Conservation (phyloP, 1,139 yeast genomes). For the Spathaspora sp. region DNA sequence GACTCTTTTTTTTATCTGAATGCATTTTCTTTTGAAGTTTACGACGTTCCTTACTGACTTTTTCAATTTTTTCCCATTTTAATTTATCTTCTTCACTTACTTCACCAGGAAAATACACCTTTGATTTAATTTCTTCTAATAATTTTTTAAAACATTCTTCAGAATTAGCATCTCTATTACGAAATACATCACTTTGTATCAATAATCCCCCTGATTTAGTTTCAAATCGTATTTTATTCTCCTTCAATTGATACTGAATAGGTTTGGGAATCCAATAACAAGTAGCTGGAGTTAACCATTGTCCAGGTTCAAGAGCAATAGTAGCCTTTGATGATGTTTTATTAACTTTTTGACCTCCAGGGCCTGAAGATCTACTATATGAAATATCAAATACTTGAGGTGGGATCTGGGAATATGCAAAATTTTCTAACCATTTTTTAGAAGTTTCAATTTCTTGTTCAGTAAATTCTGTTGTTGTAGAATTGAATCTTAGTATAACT, state of each 20-base stretch:
- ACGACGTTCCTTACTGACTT: slow-evolving; percentile 48
- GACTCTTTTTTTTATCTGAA: slow-evolving; percentile 54
- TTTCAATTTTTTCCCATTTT: slow-evolving; percentile 56
- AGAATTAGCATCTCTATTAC: slow-evolving; percentile 61
- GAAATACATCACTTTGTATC: slow-evolving; percentile 58
- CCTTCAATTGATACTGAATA: slow-evolving; percentile 44
- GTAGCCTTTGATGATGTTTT: slow-evolving; percentile 82
- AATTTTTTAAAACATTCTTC: slow-evolving; percentile 62
- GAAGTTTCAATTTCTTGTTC: slow-evolving; percentile 30
- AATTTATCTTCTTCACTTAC: slow-evolving; percentile 45
- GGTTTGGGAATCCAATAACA: slow-evolving; percentile 64
- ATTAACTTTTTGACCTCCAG: slow-evolving; percentile 95
- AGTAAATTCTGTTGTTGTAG: neutral
- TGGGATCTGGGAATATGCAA: slow-evolving; percentile 45
- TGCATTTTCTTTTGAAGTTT: slow-evolving; percentile 50
- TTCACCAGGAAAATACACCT: slow-evolving; percentile 52
- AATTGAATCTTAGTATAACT: slow-evolving; percentile 1
- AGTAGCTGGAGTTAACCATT: slow-evolving; percentile 46
- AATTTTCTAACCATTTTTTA: slow-evolving; percentile 44
- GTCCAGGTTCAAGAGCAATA: slow-evolving; percentile 45
- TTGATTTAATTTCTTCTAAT: slow-evolving; percentile 48
- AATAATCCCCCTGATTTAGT: slow-evolving; percentile 59
- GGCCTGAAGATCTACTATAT: slow-evolving; percentile 80
- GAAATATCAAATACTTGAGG: slow-evolving; percentile 47
- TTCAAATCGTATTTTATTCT: slow-evolving; percentile 49